Percentiles rank a stretch among this genome's conserved stretches.
phyloP scores from a whole-genome alignment of 345 rosid genomes.

The Alliaria petiolata region DNA sequence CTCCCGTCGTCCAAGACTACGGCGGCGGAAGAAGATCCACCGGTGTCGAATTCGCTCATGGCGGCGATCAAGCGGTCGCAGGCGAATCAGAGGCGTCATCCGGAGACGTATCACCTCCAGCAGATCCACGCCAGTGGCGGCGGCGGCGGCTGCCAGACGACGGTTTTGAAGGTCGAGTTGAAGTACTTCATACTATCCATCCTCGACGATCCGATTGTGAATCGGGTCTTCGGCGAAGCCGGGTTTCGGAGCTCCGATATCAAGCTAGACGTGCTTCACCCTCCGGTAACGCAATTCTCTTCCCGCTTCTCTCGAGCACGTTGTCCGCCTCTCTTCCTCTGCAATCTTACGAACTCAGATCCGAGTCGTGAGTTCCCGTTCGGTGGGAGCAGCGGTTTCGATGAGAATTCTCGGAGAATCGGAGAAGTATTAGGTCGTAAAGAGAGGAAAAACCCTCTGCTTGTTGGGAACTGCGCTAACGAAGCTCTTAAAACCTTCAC shows the following conservation, averaged over 20 bases:
- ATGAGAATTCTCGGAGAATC: slow-evolving; percentile 47
- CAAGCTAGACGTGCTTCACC: slow-evolving; percentile 53
- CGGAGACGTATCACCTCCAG: slow-evolving; percentile 70
- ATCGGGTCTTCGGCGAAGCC: slow-evolving; percentile 55
- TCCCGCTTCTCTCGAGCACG: slow-evolving; percentile 30
- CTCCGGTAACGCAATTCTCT: slow-evolving; percentile 39
- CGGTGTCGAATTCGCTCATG: slow-evolving; percentile 76
- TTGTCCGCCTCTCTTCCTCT: slow-evolving; percentile 47
- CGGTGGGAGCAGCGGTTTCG: slow-evolving; percentile 24
- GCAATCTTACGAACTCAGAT: slow-evolving; percentile 41
- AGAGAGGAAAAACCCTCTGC: slow-evolving; percentile 39
- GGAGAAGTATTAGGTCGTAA: slow-evolving; percentile 35
- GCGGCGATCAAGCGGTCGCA: slow-evolving; percentile 92
- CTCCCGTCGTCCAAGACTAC: slow-evolving; percentile 37
- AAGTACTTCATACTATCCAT: slow-evolving; percentile 52
- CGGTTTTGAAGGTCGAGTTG: slow-evolving; percentile 54
- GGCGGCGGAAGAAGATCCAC: slow-evolving; percentile 40
- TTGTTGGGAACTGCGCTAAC: slow-evolving; percentile 50
- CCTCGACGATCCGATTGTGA: slow-evolving; percentile 69
- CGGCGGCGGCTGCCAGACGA: slow-evolving; percentile 17
- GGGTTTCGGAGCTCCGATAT: slow-evolving; percentile 62
- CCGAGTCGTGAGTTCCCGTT: slow-evolving; percentile 33
- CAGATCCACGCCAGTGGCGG: slow-evolving; percentile 41
- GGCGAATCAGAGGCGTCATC: slow-evolving; percentile 77
- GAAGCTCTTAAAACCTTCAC: slow-evolving; percentile 45